Base-by-base conservation (phyloP, 495 filamentous ascomycete genomes). In the Eremomyces bilateralis region DNA sequence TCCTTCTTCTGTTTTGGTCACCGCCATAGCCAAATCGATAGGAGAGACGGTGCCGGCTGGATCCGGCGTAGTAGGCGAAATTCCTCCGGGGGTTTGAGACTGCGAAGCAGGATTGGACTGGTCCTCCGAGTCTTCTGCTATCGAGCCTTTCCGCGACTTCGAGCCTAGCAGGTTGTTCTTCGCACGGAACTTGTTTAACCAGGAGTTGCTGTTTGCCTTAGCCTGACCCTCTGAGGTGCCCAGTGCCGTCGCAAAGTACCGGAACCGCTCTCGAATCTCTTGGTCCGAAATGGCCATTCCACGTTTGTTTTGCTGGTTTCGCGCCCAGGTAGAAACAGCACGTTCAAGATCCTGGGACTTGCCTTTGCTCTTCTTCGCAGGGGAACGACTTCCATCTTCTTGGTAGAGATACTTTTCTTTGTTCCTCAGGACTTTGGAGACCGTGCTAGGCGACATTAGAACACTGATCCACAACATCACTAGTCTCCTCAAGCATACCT, bases 101-200 rank as follows among this genome's bases (percentile, higher is more conserved):
- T 46, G 49, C 10, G 54, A 55, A 21, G 45, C 41, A 15, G 51
- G 44, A 20, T 49, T 50, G 0, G 53, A 58, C 22, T 39, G 37
- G 24, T 40, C 41, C 22, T 55, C 52, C 6, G 48, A 45, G 33
- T 56, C 53, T 29, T 44, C 38, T 33, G 53, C 54, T 21, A 58
- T 39, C 12, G 80, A 83, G n/a, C 69, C 66, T 49, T 80, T 76
- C 40, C 67, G 62, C 31, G 75, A 69, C 42, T 64, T 66, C 25
- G 71, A 63, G 16, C 67, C 65, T 27, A 69, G 60, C 18, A 90
- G 63, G 36, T 75, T 73, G 53, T 95, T 80, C 53, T 85, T 94
- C 40, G 77, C 69, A 60, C 94, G 93, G 62, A 99, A 95, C 50
- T 90, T 92, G 51, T 93, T 85, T 34, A 99, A 63, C 83, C 84